Evolutionary conservation across 1,284 basidiomycete species (phyloP), one percentile per base, ranked within the genome.

Genomic region (Rhodotorula sp.): DNA sequence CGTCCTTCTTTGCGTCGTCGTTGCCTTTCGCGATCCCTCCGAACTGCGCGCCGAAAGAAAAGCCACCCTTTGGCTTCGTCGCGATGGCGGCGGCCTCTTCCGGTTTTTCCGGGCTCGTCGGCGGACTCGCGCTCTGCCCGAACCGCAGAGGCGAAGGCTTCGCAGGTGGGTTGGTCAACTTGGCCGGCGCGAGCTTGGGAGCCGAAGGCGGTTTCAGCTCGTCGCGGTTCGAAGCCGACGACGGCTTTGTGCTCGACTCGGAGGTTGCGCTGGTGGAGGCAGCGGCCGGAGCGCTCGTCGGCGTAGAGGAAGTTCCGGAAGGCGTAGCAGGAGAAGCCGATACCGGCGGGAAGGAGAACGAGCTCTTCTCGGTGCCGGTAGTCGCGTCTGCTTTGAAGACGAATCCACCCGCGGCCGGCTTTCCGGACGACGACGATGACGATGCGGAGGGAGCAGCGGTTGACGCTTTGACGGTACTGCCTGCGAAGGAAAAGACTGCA

Each of bases 401-500:
- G 60, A 78, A 78, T 3, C 75, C 75, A 22, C 76, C 77, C 2
- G 49, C 22, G 17, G 59, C 51, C 8, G 76, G 72, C 3, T 68
- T n/a, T 15, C 26, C n/a, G 14, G 53, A 26, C 10, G 53, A 29
- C 24, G 64, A 37, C 20, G 70, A 17, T 5, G 64, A 15, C 6
- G 71, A 30, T 1, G 59, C 33, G 4, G 72, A 54, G 10, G 76
- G 37, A 6, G 42, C 26, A 10, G 33, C 5, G 17, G 60, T 14
- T 4, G 45, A 6, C 17, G 70, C 42, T 58, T 67, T 73, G 68
- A 77, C 72, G 20, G 64, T 59, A 15, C 60, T 62, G 1, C 74
- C 74, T 8, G 74, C 77, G 33, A 75, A 78, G 17, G 71, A 72
- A 59, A 78, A 78, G 1, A 61, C 49, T 0, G 76, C 63, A 4